These are phyloP conservation scores for Myriosclerotinia scirpicola DNA, from an alignment of 2,329 filamentous ascomycete species.

Conservation along the genomic window DNA sequence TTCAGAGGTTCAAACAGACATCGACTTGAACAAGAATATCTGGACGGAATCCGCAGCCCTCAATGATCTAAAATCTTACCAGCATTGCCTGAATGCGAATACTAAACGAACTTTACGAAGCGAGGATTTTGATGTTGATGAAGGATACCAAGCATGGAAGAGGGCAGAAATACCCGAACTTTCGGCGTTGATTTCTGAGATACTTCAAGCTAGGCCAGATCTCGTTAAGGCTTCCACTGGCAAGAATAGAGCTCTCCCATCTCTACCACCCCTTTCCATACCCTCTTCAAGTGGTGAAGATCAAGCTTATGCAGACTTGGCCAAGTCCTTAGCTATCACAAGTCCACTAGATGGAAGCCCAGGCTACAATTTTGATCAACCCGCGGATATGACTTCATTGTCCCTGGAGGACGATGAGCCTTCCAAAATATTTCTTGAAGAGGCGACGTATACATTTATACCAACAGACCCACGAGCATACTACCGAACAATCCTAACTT, in stretches of 20 bases:
- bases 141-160: slow-evolving; percentile 87
- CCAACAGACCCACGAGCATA: slow-evolving; percentile 79
- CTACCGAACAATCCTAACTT: slow-evolving; percentile 78
- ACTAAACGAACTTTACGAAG: slow-evolving; percentile 72
- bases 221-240: slow-evolving; percentile 61
- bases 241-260: slow-evolving; percentile 58
- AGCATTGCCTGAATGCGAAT: slow-evolving; percentile 80
- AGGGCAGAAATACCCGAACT: slow-evolving; percentile 84
- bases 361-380: slow-evolving; percentile 45
- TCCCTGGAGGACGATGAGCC: slow-evolving; percentile 38
- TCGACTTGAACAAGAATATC: slow-evolving; percentile 73
- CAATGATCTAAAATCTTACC: slow-evolving; percentile 89
- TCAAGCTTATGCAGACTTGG: slow-evolving; percentile 54
- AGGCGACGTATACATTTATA: slow-evolving; percentile 81
- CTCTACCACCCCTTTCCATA: slow-evolving; percentile 48
- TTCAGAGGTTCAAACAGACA: slow-evolving; percentile 80
- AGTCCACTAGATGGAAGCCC: slow-evolving; percentile 45
- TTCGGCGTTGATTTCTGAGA: slow-evolving; percentile 89
- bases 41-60: slow-evolving; percentile 95
- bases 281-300: slow-evolving; percentile 31
- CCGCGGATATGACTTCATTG: slow-evolving; percentile 40
- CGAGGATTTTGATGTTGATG: slow-evolving; percentile 87
- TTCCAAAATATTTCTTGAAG: slow-evolving; percentile 47
- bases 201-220: slow-evolving; percentile 82
- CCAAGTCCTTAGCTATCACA: slow-evolving; percentile 48